Evolutionary conservation across 1,284 basidiomycete species (phyloP), one percentile per base, ranked within the genome.

Genomic region (Ganoderma lingzhi): DNA sequence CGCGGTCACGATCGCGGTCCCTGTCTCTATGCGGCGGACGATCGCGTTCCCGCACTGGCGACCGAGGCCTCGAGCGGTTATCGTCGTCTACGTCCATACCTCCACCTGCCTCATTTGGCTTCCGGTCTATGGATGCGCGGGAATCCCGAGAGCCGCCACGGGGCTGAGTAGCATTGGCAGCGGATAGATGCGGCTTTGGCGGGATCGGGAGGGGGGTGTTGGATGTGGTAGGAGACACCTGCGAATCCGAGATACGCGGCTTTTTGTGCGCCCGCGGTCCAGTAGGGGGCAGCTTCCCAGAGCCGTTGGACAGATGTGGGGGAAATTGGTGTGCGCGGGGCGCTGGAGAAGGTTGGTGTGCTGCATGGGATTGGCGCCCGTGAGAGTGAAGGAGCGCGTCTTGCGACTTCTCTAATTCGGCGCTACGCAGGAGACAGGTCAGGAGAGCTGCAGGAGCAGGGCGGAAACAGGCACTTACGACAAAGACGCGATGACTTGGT

Each of bases 221-320:
- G 15, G 78, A 76, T 28, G 67, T 80, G 74, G 72, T 78, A 73
- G 83, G 79, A 14, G 87, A 84, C 15, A 79, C 75, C 68, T 86
- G 87, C 6, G 84, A 62, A 42, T 91, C 90, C 10, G 89, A 88
- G 6, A 93, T 81, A 14, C 92, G 88, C 19, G 88, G 88, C 76
- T 91, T 92, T 83, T 93, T 94, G 79, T 92, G 85, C 23, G 91
- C 91, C 62, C 93, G 87, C 2, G 93, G 93, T 19, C 88, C 93
- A 4, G 92, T 94, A 0, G 93, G 93, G 12, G 87, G 88, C 3
- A 82, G 83, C 77, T 89, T 92, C n/a, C 81, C 78, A 41, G 80
- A 70, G 19, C 83, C 81, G 65, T 79, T 82, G 15, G 75, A 42
- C n/a, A 74, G 64, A 51, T 76, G 76, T 15, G 76, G 73, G 6